A percentile compares a stretch with the other conserved stretches of the same genome.
Conservation (phyloP, 345 rosid genomes). For the Dipteronia sinensis region DNA sequence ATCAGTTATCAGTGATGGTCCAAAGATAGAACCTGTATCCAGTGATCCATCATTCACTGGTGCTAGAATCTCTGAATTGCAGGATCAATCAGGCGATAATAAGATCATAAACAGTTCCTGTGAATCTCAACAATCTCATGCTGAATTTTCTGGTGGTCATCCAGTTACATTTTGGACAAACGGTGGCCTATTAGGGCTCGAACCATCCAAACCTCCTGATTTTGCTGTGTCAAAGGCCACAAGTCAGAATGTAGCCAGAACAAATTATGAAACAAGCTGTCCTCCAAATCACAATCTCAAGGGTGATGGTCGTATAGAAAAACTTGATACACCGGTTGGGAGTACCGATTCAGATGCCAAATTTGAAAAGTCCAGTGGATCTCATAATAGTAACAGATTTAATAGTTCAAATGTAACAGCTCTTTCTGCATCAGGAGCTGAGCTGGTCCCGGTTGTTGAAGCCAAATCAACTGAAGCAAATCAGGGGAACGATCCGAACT, state of each 20-base stretch:
- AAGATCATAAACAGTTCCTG: conserved; percentile 20
- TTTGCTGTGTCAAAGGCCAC: conserved; percentile 51
- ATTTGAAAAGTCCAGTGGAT: conserved; percentile 25
- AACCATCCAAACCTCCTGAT: conserved; percentile 92
- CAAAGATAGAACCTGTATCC: conserved; percentile 20
- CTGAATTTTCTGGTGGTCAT: conserved; percentile 37
- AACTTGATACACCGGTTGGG: conserved; percentile 30
- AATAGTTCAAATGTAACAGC: conserved; percentile 23
- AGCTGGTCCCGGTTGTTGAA: conserved; percentile 30
- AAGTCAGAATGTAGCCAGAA: conserved; percentile 31
- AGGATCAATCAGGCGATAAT: conserved; percentile 21
- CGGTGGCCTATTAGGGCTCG: conserved; percentile 87
- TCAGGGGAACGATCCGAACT: conserved; percentile 40
- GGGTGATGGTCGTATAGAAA: conserved; percentile 33
- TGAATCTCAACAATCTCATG: conserved; percentile 41
- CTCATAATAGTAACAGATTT: conserved; percentile 30
- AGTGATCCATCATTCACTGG: conserved; percentile 32
- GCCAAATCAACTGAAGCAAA: conserved; percentile 31
- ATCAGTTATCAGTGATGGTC: conserved; percentile 24
- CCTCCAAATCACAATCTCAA: conserved; percentile 23
- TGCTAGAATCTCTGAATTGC: conserved; percentile 23
- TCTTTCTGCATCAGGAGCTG: conserved; percentile 32
- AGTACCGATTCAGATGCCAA: conserved; percentile 36
- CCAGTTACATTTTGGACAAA: conserved; percentile 86
- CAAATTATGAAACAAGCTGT: conserved; percentile 23